Conservation (phyloP, 2,329 filamentous ascomycete species). For the Penicillium sp. region DNA sequence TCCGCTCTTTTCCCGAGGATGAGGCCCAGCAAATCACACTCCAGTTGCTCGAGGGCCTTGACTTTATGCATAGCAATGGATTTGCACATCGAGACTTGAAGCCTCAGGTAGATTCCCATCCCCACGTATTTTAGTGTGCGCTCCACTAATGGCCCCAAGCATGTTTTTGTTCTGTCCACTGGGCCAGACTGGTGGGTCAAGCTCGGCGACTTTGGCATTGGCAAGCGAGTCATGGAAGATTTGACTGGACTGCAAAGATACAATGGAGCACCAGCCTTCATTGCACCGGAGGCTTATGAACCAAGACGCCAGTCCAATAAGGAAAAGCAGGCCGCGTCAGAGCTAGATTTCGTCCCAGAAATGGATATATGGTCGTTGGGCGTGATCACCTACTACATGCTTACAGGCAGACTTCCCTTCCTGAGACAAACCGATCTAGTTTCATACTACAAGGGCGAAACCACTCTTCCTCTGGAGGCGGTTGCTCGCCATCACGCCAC, state of each 20-base stretch:
- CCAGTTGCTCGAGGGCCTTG: constrained; percentile 34
- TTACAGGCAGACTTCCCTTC: constrained; percentile 6
- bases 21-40: constrained; percentile 25
- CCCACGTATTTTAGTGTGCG: not conserved
- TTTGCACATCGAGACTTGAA: constrained; percentile 39
- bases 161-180: constrained; percentile 28
- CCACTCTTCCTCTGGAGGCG: constrained; percentile 1
- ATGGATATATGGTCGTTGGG: constrained; percentile 9
- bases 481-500: not conserved
- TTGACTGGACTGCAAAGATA: constrained; percentile 7
- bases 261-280: constrained; percentile 7
- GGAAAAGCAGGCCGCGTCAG: not conserved
- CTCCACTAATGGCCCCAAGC: constrained; percentile 15
- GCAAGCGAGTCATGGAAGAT: constrained; percentile 23
- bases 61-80: constrained; percentile 32
- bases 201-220: constrained; percentile 39
- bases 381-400: constrained; percentile 7
- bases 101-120: constrained; percentile 24
- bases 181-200: constrained; percentile 37
- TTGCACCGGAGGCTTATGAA: constrained; percentile 8
- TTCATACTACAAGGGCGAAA: constrained; percentile 6
- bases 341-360: constrained; percentile 1
- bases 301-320: not conserved
- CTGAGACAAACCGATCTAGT: constrained; percentile 2
- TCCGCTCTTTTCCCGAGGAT: constrained; percentile 17